Evolutionary conservation across 129 eudicot genomes (phyloP), one percentile per base, ranked within the genome.

Genomic region (Flaveria bidentis): DNA sequence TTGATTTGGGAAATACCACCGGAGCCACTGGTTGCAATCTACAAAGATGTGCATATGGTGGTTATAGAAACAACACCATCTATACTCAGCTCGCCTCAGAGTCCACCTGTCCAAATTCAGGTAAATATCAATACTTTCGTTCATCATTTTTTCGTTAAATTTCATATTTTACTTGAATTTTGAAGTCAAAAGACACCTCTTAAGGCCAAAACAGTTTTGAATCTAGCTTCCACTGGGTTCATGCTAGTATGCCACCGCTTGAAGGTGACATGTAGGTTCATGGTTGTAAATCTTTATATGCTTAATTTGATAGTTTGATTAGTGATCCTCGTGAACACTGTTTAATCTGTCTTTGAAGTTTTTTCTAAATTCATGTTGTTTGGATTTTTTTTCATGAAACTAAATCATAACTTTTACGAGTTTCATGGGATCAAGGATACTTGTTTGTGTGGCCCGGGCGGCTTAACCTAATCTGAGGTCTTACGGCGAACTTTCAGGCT

Each of bases 41-140:
- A 15, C 69, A 86, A 13, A 85, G 88, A 47, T 94, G 99, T 71
- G 86, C 90, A 13, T 94, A 94, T 70, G 85, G 86, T 1, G 96
- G 99, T 67, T 91, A 78, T 72, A 67, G 17, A 53, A 62, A 80
- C 73, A 79, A 72, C 64, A 76, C 81, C 55, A 81, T 94, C 67
- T 67, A 72, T 6, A 83, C 89, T 4, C 33, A 73, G 18, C 14
- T 82, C 22, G 85, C 68, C 69, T n/a, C 13, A 51, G 82, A 84
- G 28, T 75, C 90, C 20, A 85, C 91, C 72, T 93, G 98, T 82
- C 9, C 60, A 6, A 2, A 20, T 20, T 81, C 97, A 65, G 91
- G 92, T 90, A 75, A 23, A 39, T 57, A 11, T 47, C 5, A 3
- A 53, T 56, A 23, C 6, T 60, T 60, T 6, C 2, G 3, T 74